Evolutionary conservation across 2,329 filamentous ascomycete species (phyloP).

Genomic region (Trichoderma koningiopsis): DNA sequence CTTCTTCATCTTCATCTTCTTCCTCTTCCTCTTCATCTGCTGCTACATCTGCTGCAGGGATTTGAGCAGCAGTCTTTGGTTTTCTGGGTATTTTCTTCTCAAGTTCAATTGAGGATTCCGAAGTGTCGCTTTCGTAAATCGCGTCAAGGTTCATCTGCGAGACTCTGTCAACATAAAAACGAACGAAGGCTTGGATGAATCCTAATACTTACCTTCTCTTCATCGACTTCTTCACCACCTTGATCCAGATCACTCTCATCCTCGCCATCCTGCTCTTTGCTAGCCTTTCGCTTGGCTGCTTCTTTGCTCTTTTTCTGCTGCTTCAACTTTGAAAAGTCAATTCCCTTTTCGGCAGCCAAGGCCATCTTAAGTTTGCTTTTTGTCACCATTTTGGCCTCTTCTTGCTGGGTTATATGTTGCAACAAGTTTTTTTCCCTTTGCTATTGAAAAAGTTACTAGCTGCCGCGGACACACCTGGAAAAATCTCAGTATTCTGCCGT

Average conservation of each 20-base stretch:
- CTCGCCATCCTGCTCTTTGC: constrained; percentile 31
- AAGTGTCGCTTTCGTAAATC: constrained; percentile 62
- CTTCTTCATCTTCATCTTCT: constrained; percentile 65
- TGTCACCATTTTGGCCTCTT: constrained; percentile 43
- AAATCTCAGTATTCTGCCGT: constrained; percentile 24
- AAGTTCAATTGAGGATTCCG: constrained; percentile 75
- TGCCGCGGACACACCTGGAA: neutral
- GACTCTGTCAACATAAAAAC: neutral
- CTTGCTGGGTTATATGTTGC: neutral
- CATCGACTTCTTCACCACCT: constrained; percentile 35
- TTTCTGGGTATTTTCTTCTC: constrained; percentile 67
- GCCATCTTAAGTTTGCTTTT: constrained; percentile 57
- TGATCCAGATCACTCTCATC: constrained; percentile 44
- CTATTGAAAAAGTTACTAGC: neutral
- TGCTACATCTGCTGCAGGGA: constrained; percentile 40
- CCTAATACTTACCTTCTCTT: constrained; percentile 30
- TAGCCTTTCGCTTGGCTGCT: constrained; percentile 44
- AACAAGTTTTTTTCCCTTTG: neutral
- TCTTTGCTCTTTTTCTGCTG: constrained; percentile 52
- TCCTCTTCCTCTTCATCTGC: constrained; percentile 62
- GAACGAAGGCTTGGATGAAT: neutral
- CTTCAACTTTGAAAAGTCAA: constrained; percentile 55
- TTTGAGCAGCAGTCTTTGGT: constrained; percentile 27
- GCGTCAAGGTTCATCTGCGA: constrained; percentile 54
- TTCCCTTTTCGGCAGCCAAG: constrained; percentile 56